These are phyloP conservation scores for Rubus parviflorus DNA, from an alignment of 306 rosid genomes.

Conservation along the genomic window DNA sequence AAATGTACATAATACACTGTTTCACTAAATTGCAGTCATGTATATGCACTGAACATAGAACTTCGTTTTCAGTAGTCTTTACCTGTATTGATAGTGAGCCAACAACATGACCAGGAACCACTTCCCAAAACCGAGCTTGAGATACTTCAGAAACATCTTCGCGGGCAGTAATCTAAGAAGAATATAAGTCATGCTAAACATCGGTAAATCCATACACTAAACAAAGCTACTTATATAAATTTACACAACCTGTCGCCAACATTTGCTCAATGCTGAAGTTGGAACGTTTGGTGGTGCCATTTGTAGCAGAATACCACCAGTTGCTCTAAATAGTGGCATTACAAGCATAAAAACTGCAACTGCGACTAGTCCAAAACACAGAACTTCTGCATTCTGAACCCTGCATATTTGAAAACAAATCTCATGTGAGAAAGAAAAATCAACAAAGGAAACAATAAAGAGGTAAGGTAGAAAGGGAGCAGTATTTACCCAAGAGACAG, in stretches of 20 bases:
- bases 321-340: conserved; percentile 86
- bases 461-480: conserved; percentile 11
- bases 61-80: neutral
- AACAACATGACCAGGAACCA: conserved; percentile 88
- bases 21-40: neutral
- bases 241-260: conserved; percentile 80
- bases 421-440: conserved; percentile 23
- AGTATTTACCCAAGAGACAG: conserved; percentile 77
- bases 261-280: conserved; percentile 83
- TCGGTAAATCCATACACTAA: conserved; percentile 3
- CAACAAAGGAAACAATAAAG: neutral
- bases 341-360: conserved; percentile 83
- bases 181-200: neutral
- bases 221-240: conserved; percentile 9
- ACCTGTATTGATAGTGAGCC: conserved; percentile 81
- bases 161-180: conserved; percentile 56
- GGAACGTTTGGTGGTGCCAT: conserved; percentile 94
- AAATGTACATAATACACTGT: neutral
- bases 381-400: conserved; percentile 95
- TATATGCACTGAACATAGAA: neutral
- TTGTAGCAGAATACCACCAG: conserved; percentile 93
- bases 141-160: conserved; percentile 81
- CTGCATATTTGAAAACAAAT: conserved; percentile 43
- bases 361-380: conserved; percentile 94
- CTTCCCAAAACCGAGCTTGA: conserved; percentile 88